These are phyloP conservation scores for Leptodontidium sp. DNA, from an alignment of 2,329 filamentous ascomycete species.

Conservation along the genomic window DNA sequence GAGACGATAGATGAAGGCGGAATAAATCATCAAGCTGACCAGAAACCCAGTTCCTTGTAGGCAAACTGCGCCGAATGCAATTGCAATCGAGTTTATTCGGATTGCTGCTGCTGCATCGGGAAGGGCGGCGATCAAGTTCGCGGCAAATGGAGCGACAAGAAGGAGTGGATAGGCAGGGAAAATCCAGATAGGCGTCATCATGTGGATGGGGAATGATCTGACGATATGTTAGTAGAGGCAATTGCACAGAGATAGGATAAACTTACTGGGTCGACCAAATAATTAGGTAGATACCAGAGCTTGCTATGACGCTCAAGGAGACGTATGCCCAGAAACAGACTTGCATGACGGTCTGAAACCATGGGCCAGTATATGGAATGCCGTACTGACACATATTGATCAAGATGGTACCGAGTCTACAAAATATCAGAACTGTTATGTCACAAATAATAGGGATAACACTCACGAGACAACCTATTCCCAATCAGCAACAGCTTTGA, in stretches of 20 bases:
- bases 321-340: conserved; percentile 80
- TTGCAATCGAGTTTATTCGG: conserved; percentile 53
- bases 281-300: conserved; percentile 76
- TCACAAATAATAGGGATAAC: conserved; percentile 43
- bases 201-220: conserved; percentile 69
- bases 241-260: not conserved
- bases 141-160: conserved; percentile 75
- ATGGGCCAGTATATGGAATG: conserved; percentile 65
- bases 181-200: conserved; percentile 90
- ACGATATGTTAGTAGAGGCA: conserved; percentile 1
- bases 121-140: conserved; percentile 56
- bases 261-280: conserved; percentile 69
- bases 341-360: conserved; percentile 67
- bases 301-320: conserved; percentile 70
- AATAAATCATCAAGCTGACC: conserved; percentile 79
- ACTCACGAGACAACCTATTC: conserved; percentile 55
- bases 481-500: conserved; percentile 34
- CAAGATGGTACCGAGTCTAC: conserved; percentile 75
- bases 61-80: conserved; percentile 58
- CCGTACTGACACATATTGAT: conserved; percentile 85
- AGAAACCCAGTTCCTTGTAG: conserved; percentile 64
- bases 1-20: conserved; percentile 83
- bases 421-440: conserved; percentile 62
- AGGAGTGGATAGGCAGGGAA: conserved; percentile 86
- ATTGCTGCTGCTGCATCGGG: conserved; percentile 47